These are phyloP conservation scores for Amaranthus hypochondriacus DNA, from an alignment of 148 eudicot genomes.

Conservation along the genomic window DNA sequence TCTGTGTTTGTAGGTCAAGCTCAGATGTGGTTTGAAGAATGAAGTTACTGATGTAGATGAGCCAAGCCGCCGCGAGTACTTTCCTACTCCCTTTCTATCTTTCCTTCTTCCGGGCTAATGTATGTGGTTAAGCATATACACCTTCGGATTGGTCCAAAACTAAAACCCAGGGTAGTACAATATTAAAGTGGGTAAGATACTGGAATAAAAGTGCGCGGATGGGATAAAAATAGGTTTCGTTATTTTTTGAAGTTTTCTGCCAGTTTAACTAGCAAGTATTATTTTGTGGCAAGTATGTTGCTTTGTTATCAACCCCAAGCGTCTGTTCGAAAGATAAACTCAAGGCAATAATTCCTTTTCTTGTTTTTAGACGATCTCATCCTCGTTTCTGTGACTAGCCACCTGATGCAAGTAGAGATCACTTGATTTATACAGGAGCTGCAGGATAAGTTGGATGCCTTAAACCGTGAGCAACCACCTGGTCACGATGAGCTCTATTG, in stretches of 20 bases:
- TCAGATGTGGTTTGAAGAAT: slow-evolving; percentile 88
- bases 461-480: slow-evolving; percentile 58
- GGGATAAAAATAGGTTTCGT: not conserved
- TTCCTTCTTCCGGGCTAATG: too few species aligned
- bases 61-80: slow-evolving; percentile 99
- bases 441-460: slow-evolving; percentile 58
- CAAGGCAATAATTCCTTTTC: slow-evolving; percentile 42
- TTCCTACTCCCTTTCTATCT: not conserved
- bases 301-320: slow-evolving; percentile 73
- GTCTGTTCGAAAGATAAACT: slow-evolving; percentile 74
- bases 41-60: slow-evolving; percentile 85
- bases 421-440: slow-evolving; percentile 54
- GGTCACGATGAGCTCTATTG: slow-evolving; percentile 65
- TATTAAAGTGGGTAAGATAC: not conserved
- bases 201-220: not conserved
- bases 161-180: not conserved
- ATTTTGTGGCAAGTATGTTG: slow-evolving; percentile 57
- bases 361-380: not conserved
- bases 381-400: not conserved
- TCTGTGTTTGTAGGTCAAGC: slow-evolving; percentile 54
- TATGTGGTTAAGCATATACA: too few species aligned
- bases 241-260: not conserved
- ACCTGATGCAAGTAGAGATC: slow-evolving; percentile 3
- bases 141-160: not conserved
- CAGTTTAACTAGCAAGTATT: not conserved